These are phyloP conservation scores for Saccharata proteae DNA, from an alignment of 2,329 filamentous ascomycete genomes.

Conservation along the genomic window DNA sequence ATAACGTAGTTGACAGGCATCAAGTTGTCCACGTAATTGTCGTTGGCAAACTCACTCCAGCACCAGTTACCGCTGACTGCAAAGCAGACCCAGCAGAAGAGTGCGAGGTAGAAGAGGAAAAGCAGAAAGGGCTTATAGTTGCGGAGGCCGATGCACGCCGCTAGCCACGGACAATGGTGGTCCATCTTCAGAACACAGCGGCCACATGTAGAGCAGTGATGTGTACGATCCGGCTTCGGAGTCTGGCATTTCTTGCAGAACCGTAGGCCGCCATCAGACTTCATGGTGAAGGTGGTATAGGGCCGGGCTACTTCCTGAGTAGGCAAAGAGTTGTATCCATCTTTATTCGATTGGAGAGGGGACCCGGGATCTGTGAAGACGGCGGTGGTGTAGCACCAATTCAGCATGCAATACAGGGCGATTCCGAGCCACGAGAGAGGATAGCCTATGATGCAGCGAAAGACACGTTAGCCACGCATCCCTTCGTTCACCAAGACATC, in stretches of 20 bases:
- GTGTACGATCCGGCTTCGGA: slow-evolving; percentile 86
- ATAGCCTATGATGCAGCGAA: slow-evolving; percentile 20
- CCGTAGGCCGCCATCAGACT: slow-evolving; percentile 71
- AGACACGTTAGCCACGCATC: background rate
- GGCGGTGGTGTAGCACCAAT: slow-evolving; percentile 81
- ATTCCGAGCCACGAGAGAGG: slow-evolving; percentile 52
- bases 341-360: slow-evolving; percentile 31
- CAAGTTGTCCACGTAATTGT: slow-evolving; percentile 59
- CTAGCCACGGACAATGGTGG: slow-evolving; percentile 96
- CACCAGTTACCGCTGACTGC: slow-evolving; percentile 69
- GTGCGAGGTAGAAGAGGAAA: slow-evolving; percentile 76
- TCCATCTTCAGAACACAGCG: slow-evolving; percentile 99
- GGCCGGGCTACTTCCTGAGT: slow-evolving; percentile 49
- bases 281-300: slow-evolving; percentile 77
- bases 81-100: slow-evolving; percentile 78
- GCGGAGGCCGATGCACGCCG: slow-evolving; percentile 81
- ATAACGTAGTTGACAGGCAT: slow-evolving; percentile 88
- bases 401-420: slow-evolving; percentile 63
- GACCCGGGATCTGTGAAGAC: slow-evolving; percentile 86
- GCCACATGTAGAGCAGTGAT: slow-evolving; percentile 92
- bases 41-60: slow-evolving; percentile 66
- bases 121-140: slow-evolving; percentile 96
- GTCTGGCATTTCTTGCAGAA: slow-evolving; percentile 98
- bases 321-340: slow-evolving; percentile 69
- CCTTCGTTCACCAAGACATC: slow-evolving; percentile 6